These are phyloP conservation scores for Tolypocladium endophyticum DNA, from an alignment of 2,329 filamentous ascomycete species.

Conservation along the genomic window DNA sequence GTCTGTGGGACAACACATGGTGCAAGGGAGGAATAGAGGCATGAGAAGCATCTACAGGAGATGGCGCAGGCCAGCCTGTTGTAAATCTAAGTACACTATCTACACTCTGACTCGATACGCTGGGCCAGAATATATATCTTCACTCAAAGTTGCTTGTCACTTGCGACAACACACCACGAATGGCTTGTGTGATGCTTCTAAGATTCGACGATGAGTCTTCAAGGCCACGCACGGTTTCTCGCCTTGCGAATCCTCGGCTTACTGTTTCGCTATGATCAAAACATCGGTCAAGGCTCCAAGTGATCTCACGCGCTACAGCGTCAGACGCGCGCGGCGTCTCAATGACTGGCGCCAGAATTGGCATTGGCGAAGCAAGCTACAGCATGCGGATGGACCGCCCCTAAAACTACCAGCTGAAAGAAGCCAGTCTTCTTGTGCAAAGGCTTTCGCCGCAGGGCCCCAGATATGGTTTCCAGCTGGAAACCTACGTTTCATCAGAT, in stretches of 20 bases:
- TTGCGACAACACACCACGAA: background rate
- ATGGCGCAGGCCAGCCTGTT: background rate
- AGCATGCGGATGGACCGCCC: background rate
- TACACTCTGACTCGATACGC: background rate
- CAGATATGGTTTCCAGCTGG: background rate
- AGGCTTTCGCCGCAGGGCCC: background rate
- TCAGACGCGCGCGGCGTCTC: background rate
- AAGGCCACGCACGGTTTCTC: background rate
- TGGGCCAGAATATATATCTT: background rate
- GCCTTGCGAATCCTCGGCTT: background rate
- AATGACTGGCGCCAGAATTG: background rate
- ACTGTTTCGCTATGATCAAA: background rate
- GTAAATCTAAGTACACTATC: background rate
- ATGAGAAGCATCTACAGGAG: background rate
- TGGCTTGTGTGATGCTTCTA: background rate
- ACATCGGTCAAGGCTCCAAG: background rate
- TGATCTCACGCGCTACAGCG: background rate
- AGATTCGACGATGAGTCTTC: background rate
- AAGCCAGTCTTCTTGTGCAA: background rate
- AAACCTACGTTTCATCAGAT: background rate
- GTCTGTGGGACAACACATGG: background rate
- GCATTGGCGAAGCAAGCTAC: background rate
- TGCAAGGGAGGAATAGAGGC: background rate
- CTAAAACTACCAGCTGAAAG: background rate
- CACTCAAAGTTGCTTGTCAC: background rate